Evolutionary conservation across 352 stramenopile genomes (phyloP), one percentile per base, ranked within the genome.

Genomic region (Halophytophthora batemanensis): DNA sequence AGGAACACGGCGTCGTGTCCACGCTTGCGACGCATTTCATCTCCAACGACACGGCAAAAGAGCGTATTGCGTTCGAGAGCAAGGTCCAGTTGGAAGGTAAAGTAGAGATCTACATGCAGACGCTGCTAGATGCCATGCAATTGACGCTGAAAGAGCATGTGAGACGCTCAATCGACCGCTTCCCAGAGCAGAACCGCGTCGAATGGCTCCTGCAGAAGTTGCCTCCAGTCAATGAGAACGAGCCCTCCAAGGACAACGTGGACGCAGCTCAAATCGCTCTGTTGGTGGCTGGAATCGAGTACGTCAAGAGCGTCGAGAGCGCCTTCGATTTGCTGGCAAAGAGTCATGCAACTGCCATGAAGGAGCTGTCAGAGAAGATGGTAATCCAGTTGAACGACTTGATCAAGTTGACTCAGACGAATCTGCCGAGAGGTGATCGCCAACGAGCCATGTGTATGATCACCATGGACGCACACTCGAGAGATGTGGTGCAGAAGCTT

Each of bases 51-150:
- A 66, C 96, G 1, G 88, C 92, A 15, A 86, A 74, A 41, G 96
- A 98, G 58, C 69, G 70, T 22, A 85, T 97, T 22, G 56, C 74
- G 12, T 98, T 98, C 51, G 90, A 98, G 51, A 74, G 74, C 14
- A 77, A 76, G 4, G 74, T 98, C 6, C 60, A 73, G 12, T 65
- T 99, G 1, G 70, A 91, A 40, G 96, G 96, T 10, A 98, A 99
- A 77, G 93, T 98, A 15, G 95, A 99, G 57, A 57, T 96, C 8
- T 99, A 98, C 56, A 81, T 98, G 56, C 90, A 98, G 51, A 91
- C 76, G 6, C 61, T 98, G 37, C 66, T 98, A 18, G 77, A 97
- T 29, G 84, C 80, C 10, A 96, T 97, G 75, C 96, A 96, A 43
- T 46, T 57, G 6, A 95, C 95, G 10, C 72, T 99, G 8, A 90